Evolutionary conservation across 208 protist genomes (phyloP).

Genomic region (Balamuthia mandrillaris): DNA sequence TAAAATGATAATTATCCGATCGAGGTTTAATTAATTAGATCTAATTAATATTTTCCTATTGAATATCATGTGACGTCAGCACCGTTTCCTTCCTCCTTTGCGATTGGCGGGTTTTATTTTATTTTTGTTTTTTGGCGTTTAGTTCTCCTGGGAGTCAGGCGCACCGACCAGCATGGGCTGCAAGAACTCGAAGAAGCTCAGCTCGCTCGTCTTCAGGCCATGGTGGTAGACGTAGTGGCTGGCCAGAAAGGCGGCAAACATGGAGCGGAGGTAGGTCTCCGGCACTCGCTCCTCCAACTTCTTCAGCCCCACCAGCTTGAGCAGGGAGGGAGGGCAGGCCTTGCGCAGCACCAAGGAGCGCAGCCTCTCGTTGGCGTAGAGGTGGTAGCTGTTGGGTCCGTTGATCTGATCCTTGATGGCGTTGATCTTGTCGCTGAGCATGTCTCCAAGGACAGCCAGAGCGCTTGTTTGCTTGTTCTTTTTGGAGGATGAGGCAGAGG

Average conservation of each 20-base stretch:
- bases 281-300: slow-evolving; percentile 83
- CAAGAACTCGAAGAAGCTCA: slow-evolving; percentile 84
- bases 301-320: slow-evolving; percentile 79
- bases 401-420: slow-evolving; percentile 67
- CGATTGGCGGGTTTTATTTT: no score
- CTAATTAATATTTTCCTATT: no score
- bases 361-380: slow-evolving; percentile 79
- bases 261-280: slow-evolving; percentile 85
- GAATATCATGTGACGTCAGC: no score
- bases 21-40: no score
- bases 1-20: no score
- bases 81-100: no score
- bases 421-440: slow-evolving; percentile 85
- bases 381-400: slow-evolving; percentile 73
- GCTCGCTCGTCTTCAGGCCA: slow-evolving; percentile 21
- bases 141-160: no score
- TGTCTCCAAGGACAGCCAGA: slow-evolving; percentile 79
- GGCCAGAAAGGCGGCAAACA: slow-evolving; percentile 86
- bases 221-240: slow-evolving; percentile 85
- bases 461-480: slow-evolving; percentile 29
- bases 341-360: slow-evolving; percentile 40
- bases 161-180: no score
- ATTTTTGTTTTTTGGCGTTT: no score
- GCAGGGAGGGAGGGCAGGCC: slow-evolving; percentile 60
- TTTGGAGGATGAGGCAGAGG: background rate